phyloP scores from a whole-genome alignment of 306 rosid species.

The Pterocarpus macrocarpus region DNA sequence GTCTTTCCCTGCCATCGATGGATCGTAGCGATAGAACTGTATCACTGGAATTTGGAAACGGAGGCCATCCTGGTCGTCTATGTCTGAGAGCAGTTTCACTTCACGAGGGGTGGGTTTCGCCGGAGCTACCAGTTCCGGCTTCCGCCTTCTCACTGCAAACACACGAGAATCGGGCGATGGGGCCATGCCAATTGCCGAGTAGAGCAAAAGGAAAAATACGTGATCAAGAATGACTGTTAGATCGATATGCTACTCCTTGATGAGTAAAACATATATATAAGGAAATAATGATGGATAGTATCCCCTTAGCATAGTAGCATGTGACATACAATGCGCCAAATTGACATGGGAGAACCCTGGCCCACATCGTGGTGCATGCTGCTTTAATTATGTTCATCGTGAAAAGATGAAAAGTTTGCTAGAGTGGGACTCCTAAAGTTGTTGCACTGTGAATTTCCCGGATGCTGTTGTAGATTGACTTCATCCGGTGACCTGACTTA shows the following conservation, averaged over 20 bases:
- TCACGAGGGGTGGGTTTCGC: constrained; percentile 46
- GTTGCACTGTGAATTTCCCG: too few species aligned
- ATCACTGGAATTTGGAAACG: constrained; percentile 55
- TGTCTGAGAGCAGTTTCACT: constrained; percentile 50
- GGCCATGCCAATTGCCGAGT: neutral
- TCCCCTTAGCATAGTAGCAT: too few species aligned
- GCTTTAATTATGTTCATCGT: too few species aligned
- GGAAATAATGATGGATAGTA: too few species aligned
- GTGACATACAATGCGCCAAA: too few species aligned
- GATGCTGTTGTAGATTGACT: too few species aligned
- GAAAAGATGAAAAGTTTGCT: too few species aligned
- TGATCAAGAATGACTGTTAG: neutral
- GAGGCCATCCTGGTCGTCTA: constrained; percentile 54
- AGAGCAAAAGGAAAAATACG: neutral
- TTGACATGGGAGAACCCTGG: too few species aligned
- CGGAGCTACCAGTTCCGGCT: constrained; percentile 44
- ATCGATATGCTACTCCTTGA: neutral
- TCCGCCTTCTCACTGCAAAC: constrained; percentile 27
- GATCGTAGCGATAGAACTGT: constrained; percentile 41
- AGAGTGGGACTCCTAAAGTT: too few species aligned
- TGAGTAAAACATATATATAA: too few species aligned
- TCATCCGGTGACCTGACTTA: too few species aligned
- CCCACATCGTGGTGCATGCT: too few species aligned
- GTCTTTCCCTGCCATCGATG: constrained; percentile 41
- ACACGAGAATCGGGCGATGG: neutral